Percentiles rank a stretch among this genome's conserved stretches.
Conservation (phyloP, 495 filamentous ascomycete genomes). For the Penicillium flavigenum region DNA sequence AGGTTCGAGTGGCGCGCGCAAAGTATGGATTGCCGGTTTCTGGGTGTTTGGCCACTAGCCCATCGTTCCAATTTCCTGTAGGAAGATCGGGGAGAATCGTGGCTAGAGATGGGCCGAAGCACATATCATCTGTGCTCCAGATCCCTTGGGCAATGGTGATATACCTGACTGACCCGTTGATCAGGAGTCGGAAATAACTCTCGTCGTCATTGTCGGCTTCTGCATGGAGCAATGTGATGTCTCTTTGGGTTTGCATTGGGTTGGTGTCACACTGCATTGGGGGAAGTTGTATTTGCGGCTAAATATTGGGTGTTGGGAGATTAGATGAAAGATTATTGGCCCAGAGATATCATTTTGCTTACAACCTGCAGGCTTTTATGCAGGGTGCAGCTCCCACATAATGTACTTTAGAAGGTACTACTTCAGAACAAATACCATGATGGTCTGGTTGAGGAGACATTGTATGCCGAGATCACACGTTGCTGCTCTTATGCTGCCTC, state of each 20-base stretch:
- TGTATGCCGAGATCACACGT: not conserved
- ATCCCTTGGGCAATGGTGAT: constrained; percentile 35
- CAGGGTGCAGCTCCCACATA: not conserved
- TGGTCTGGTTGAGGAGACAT: not conserved
- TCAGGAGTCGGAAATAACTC: constrained; percentile 32
- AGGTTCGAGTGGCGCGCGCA: constrained; percentile 12
- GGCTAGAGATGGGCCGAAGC: constrained; percentile 30
- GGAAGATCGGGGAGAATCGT: constrained; percentile 23
- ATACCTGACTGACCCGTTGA: constrained; percentile 35
- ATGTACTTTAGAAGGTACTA: not conserved
- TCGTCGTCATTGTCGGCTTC: constrained; percentile 29
- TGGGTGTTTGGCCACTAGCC: constrained; percentile 18
- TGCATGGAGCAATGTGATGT: constrained; percentile 28
- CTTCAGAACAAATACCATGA: not conserved
- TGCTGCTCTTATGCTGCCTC: not conserved
- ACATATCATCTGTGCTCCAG: constrained; percentile 34
- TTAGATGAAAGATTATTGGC: not conserved
- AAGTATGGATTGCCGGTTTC: constrained; percentile 25
- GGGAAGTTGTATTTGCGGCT: not conserved
- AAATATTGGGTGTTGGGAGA: not conserved
- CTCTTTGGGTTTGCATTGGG: constrained; percentile 18
- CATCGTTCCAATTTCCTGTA: constrained; percentile 31
- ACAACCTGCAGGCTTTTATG: not conserved
- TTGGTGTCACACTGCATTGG: not conserved
- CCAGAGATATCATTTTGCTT: not conserved